These are phyloP conservation scores for Stylonectria norvegica DNA, from an alignment of 2,329 filamentous ascomycete species.

Conservation along the genomic window DNA sequence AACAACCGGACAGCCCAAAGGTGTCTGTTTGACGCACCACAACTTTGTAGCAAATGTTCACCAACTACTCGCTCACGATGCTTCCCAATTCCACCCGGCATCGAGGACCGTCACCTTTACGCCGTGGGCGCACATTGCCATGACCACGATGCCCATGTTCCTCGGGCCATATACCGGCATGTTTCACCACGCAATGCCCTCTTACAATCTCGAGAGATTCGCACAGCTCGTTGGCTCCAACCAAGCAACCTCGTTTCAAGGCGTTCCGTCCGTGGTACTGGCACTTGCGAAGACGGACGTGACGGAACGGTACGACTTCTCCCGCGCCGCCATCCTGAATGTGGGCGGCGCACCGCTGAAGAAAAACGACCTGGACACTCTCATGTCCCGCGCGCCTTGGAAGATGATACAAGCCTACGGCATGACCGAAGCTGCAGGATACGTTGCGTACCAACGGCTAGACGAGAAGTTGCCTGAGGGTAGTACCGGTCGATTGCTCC, in stretches of 20 bases:
- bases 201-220: slow-evolving; percentile 35
- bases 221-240: slow-evolving; percentile 33
- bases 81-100: slow-evolving; percentile 32
- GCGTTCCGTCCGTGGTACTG: slow-evolving; percentile 38
- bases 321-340: slow-evolving; percentile 34
- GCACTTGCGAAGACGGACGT: slow-evolving; percentile 36
- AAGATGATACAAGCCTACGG: slow-evolving; percentile 41
- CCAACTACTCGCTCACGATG: slow-evolving; percentile 38
- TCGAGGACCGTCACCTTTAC: slow-evolving; percentile 39
- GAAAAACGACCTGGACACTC: slow-evolving; percentile 30
- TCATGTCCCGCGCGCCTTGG: slow-evolving; percentile 34
- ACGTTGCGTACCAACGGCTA: slow-evolving; percentile 39
- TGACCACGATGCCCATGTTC: slow-evolving; percentile 43
- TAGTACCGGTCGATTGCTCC: slow-evolving; percentile 35
- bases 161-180: slow-evolving; percentile 42
- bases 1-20: slow-evolving; percentile 78
- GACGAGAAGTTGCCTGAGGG: slow-evolving; percentile 32
- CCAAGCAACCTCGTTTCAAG: slow-evolving; percentile 38
- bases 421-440: slow-evolving; percentile 44
- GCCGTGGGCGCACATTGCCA: slow-evolving; percentile 43
- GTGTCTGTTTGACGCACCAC: slow-evolving; percentile 71
- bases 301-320: slow-evolving; percentile 36
- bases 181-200: slow-evolving; percentile 42
- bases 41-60: slow-evolving; percentile 67
- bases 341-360: slow-evolving; percentile 36